Conservation (phyloP, 2,329 filamentous ascomycete species). For the Aspergillus sp. region DNA sequence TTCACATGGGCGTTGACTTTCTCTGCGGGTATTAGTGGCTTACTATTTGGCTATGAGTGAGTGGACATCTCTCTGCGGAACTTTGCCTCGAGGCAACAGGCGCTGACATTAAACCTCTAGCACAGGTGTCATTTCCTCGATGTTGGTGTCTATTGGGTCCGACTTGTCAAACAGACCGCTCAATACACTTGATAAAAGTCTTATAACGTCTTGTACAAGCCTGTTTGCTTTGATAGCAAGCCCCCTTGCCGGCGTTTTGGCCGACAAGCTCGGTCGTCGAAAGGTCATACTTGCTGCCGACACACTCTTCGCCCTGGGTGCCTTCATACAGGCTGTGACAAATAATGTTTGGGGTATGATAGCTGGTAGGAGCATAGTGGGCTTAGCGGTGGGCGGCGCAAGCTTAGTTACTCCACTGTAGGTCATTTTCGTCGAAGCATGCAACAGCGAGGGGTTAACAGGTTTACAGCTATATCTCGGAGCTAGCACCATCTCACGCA, state of each 20-base stretch:
- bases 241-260: slow-evolving; percentile 53
- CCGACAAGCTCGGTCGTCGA: slow-evolving; percentile 48
- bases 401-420: slow-evolving; percentile 77
- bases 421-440: slow-evolving; percentile 15
- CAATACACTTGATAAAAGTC: slow-evolving; percentile 56
- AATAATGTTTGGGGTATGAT: slow-evolving; percentile 46
- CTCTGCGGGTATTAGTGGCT: slow-evolving; percentile 56
- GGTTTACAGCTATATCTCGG: slow-evolving; percentile 67
- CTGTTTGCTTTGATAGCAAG: slow-evolving; percentile 57
- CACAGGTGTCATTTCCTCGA: slow-evolving; percentile 61
- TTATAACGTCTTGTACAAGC: slow-evolving; percentile 58
- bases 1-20: slow-evolving; percentile 58
- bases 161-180: slow-evolving; percentile 51
- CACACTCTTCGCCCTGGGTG: slow-evolving; percentile 44
- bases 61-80: slow-evolving; percentile 4
- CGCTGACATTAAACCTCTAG: slow-evolving; percentile 26
- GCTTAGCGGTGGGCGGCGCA: slow-evolving; percentile 46
- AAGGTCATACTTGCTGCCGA: slow-evolving; percentile 48
- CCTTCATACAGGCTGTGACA: slow-evolving; percentile 42
- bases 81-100: neutral
- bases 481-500: slow-evolving; percentile 73
- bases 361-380: slow-evolving; percentile 45
- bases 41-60: slow-evolving; percentile 63
- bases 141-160: slow-evolving; percentile 54
- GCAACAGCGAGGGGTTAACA: slow-evolving; percentile 1